Evolutionary conservation across 768 basidiomycete species (phyloP), one percentile per base, ranked within the genome.

Genomic region (Porphyrellus cyaneotinctus): DNA sequence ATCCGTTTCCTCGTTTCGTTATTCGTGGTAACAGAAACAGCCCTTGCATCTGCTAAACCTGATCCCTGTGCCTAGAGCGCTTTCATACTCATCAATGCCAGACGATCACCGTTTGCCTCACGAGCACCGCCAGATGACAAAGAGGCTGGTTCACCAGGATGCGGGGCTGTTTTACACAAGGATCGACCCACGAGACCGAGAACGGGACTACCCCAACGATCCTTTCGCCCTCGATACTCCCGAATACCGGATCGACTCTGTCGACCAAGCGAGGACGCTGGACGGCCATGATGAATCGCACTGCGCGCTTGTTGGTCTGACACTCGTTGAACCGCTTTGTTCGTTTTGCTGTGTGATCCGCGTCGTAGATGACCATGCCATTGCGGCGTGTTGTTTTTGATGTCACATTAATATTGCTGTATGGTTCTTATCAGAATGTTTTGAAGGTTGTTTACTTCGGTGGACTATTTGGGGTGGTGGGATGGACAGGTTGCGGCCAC

Each of bases 161-260:
- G n/a, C n/a, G n/a, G n/a, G n/a, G n/a, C n/a, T n/a, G n/a, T n/a
- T n/a, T n/a, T 52, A 14, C 35, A 13, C 50, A 22, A 31, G 37
- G 30, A 56, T n/a, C 44, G 26, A 49, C 39, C 24, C 3, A 43
- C 14, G 30, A 56, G 54, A 51, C 35, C 43, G 6, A 48, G 44
- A 24, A 17, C 23, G 9, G 43, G 51, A 37, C 20, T 45, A 17
- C 11, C 49, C 30, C 53, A 41, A 41, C 62, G 43, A 45, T 30
- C 55, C 13, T 30, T 58, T 45, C 59, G 63, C 23, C 61, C 53
- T 52, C 72, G 73, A 41, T 59, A 71, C 44, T 80, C 78, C 36
- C 74, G 77, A 13, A 78, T 79, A 54, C 78, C 78, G 15, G 77
- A 79, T 50, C 67, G 76, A 58, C 70, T 79, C 32, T 77, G 71